A percentile compares a stretch with the other conserved stretches of the same genome.
Evolutionary conservation across 106 monocot species (phyloP).

Genomic region (Acanthochlamys bracteata): DNA sequence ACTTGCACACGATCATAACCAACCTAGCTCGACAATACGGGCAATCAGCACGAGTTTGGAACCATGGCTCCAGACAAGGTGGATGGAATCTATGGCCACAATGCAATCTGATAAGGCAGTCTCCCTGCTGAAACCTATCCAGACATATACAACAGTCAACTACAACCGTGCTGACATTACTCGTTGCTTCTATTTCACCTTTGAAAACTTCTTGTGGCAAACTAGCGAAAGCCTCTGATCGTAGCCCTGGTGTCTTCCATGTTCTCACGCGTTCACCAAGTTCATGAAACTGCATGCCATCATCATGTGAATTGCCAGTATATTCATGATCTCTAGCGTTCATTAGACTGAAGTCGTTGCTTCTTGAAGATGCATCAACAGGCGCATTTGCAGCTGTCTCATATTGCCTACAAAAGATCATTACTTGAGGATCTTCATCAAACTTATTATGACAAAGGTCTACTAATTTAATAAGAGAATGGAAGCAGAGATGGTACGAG

Average conservation of each 20-base stretch:
- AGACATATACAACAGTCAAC: constrained; percentile 34
- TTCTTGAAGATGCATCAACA: background rate
- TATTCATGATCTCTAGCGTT: constrained; percentile 7
- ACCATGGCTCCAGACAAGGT: constrained; percentile 34
- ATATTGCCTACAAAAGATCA: no score
- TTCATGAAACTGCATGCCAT: background rate
- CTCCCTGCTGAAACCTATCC: constrained; percentile 30
- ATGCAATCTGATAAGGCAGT: constrained; percentile 15
- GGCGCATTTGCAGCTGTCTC: no score
- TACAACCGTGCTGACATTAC: background rate
- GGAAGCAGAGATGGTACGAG: background rate
- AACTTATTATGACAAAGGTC: no score
- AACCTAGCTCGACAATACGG: constrained; percentile 29
- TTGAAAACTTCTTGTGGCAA: constrained; percentile 12
- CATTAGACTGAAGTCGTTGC: background rate
- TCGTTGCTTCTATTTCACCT: background rate
- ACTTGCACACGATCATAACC: background rate
- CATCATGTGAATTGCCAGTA: background rate
- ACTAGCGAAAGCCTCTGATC: constrained; percentile 15
- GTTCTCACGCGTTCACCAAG: background rate
- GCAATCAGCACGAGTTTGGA: constrained; percentile 23
- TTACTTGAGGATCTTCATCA: no score
- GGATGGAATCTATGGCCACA: constrained; percentile 35
- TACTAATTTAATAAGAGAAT: background rate
- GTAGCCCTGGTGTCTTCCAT: constrained; percentile 8